phyloP scores from a whole-genome alignment of 768 basidiomycete genomes.

The Boletus reticulatus region DNA sequence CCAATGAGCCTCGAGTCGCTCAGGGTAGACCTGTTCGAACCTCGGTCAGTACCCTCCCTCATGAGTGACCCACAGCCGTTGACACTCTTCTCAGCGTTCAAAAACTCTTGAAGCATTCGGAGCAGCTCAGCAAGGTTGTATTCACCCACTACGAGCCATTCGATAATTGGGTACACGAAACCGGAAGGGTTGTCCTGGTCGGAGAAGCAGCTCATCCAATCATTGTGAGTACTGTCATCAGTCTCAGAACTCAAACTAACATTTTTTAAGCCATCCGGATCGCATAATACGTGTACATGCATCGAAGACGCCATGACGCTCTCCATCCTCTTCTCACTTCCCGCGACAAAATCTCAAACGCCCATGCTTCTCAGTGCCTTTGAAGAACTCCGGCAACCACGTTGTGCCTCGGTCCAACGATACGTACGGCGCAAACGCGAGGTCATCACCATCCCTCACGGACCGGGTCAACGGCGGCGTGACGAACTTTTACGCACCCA shows the following conservation, averaged over 20 bases:
- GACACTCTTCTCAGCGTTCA: constrained; percentile 6
- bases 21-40: constrained; percentile 17
- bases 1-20: constrained; percentile 15
- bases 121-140: constrained; percentile 24
- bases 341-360: constrained; percentile 44
- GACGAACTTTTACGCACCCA: constrained; percentile 34
- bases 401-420: constrained; percentile 39
- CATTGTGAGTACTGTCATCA: constrained; percentile 32
- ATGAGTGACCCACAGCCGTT: background rate
- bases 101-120: constrained; percentile 17
- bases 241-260: background rate
- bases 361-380: constrained; percentile 50
- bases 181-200: constrained; percentile 48
- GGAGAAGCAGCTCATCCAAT: constrained; percentile 62
- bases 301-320: constrained; percentile 64
- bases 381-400: constrained; percentile 55
- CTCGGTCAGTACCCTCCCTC: constrained; percentile 11
- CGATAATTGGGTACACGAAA: constrained; percentile 51
- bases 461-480: constrained; percentile 42
- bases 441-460: constrained; percentile 41
- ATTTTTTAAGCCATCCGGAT: constrained; percentile 43
- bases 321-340: constrained; percentile 52
- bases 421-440: constrained; percentile 43
- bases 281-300: constrained; percentile 44
- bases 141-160: constrained; percentile 36